Conservation (phyloP, 225 moss, liverwort and hornwort genomes). For the Sphagnum tenellum region DNA sequence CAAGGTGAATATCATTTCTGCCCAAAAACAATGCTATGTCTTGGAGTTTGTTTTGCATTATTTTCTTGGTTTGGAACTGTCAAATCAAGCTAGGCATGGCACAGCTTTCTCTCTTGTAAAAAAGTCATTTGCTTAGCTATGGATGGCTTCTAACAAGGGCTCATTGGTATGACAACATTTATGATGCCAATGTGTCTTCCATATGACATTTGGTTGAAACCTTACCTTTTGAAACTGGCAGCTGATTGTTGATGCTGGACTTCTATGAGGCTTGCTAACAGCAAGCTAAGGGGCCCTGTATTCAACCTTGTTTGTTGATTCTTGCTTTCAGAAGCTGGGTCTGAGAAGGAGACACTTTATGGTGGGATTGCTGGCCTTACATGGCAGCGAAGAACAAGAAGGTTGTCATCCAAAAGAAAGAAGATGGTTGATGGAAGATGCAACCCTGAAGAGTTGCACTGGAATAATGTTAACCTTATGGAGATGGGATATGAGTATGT, state of each 20-base stretch:
- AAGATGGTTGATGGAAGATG: slow-evolving; percentile 35
- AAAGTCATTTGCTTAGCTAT: too few species aligned
- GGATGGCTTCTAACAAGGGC: too few species aligned
- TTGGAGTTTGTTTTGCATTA: too few species aligned
- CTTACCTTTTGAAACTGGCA: too few species aligned
- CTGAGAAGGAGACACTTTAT: slow-evolving; percentile 47
- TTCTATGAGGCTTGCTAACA: not conserved
- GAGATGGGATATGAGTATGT: slow-evolving; percentile 40
- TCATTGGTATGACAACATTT: too few species aligned
- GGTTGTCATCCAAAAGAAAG: slow-evolving; percentile 62
- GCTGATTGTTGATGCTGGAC: too few species aligned
- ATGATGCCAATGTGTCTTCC: too few species aligned
- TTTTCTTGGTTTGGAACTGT: too few species aligned
- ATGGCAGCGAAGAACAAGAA: slow-evolving; percentile 73
- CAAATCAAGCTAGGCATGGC: too few species aligned
- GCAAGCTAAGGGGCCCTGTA: not conserved
- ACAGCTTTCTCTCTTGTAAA: too few species aligned
- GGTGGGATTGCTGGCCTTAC: slow-evolving; percentile 64
- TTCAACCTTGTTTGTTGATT: not conserved
- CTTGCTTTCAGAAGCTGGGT: slow-evolving; percentile 21
- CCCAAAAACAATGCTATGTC: too few species aligned
- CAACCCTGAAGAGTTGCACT: slow-evolving; percentile 20
- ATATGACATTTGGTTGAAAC: too few species aligned
- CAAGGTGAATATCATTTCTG: not conserved
- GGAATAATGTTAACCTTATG: slow-evolving; percentile 38